These are phyloP conservation scores for Juncus effusus DNA, from an alignment of 176 grass and related monocot genomes.

Conservation along the genomic window DNA sequence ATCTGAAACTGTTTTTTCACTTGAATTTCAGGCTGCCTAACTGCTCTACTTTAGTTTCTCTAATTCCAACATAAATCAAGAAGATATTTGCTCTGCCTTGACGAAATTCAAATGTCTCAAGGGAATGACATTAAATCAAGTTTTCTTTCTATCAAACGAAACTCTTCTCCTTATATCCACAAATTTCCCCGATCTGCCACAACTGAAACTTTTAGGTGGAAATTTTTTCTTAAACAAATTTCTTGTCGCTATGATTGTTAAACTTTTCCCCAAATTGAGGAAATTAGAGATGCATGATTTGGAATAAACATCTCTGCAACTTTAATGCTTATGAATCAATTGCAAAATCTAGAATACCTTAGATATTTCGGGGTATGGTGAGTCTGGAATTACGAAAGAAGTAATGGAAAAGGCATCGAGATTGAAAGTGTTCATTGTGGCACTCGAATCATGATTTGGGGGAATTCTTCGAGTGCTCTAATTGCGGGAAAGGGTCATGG, in stretches of 20 bases:
- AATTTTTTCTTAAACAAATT: not conserved
- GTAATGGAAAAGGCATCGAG: constrained; percentile 7
- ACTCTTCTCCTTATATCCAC: not conserved
- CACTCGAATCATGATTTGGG: constrained; percentile 18
- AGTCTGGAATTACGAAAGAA: constrained; percentile 21
- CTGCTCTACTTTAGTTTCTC: not conserved
- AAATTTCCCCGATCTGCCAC: not conserved
- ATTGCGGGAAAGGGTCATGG: constrained; percentile 22
- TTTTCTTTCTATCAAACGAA: not conserved
- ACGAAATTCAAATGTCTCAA: constrained; percentile 3
- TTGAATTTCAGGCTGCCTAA: not conserved
- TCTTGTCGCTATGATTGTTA: not conserved
- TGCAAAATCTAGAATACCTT: constrained; percentile 19
- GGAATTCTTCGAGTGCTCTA: constrained; percentile 8
- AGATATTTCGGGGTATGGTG: constrained; percentile 18
- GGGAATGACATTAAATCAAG: not conserved
- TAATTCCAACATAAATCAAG: not conserved
- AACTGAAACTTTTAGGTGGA: not conserved
- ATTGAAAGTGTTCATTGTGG: constrained; percentile 23
- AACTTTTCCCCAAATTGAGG: constrained; percentile 7
- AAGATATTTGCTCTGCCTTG: not conserved
- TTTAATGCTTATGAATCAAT: not conserved
- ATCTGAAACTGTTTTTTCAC: not conserved
- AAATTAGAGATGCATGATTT: constrained; percentile 11
- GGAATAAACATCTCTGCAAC: not conserved